These are phyloP conservation scores for Yamadazyma olivae DNA, from an alignment of 805 yeast species.

Conservation along the genomic window DNA sequence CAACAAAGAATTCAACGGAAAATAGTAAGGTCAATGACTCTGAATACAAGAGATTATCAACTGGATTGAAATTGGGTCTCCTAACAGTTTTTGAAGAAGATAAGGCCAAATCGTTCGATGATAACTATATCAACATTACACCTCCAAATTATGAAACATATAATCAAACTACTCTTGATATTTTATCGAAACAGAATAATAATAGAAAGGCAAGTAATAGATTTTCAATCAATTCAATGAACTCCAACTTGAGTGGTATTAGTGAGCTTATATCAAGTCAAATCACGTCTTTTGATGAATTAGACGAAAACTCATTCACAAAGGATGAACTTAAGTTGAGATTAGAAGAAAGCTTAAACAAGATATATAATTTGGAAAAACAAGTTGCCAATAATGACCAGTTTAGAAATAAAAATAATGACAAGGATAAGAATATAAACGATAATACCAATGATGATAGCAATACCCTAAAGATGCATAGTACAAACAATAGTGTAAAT, in stretches of 20 bases:
- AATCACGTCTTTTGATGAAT: constrained; percentile 31
- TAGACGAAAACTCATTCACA: constrained; percentile 15
- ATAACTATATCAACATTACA: constrained; percentile 21
- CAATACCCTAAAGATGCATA: no score
- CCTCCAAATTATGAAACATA: constrained; percentile 28
- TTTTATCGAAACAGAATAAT: constrained; percentile 23
- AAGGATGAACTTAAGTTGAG: constrained; percentile 31
- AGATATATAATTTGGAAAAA: constrained; percentile 30
- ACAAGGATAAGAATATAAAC: background rate
- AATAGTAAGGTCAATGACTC: background rate
- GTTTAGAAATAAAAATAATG: background rate
- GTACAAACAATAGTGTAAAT: background rate
- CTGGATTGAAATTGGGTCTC: constrained; percentile 36
- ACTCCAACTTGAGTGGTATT: constrained; percentile 45
- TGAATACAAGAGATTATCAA: constrained; percentile 27
- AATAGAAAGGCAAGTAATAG: constrained; percentile 34
- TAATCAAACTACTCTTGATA: constrained; percentile 35
- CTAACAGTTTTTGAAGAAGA: constrained; percentile 37
- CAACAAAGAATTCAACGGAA: background rate
- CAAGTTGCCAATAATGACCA: background rate
- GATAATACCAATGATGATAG: background rate
- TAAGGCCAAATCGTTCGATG: constrained; percentile 17
- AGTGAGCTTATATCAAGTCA: constrained; percentile 46
- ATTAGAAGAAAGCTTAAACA: constrained; percentile 37
- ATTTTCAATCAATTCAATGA: constrained; percentile 50